phyloP scores from a whole-genome alignment of 2,329 filamentous ascomycete species.

The Phialemoniopsis sp. region DNA sequence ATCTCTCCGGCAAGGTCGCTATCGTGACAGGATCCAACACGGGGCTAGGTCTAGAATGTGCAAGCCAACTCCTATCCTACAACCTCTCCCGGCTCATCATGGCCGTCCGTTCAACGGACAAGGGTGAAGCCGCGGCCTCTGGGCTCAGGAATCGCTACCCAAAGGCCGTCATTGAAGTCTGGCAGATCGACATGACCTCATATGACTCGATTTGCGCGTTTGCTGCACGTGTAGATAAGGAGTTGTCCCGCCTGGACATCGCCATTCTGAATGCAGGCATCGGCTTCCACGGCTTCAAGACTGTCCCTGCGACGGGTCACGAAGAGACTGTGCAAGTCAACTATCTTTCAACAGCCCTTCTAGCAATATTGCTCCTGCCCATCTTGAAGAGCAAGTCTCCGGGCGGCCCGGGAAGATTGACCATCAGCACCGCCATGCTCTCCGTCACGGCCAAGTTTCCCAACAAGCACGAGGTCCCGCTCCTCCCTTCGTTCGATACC shows the following conservation, averaged over 20 bases:
- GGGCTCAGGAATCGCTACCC: conserved; percentile 3
- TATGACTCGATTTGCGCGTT: conserved; percentile 4
- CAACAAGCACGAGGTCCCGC: conserved; percentile 7
- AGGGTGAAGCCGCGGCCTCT: conserved; percentile 15
- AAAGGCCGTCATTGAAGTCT: conserved; percentile 3
- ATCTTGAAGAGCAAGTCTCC: conserved; percentile 21
- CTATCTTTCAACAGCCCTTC: conserved; percentile 43
- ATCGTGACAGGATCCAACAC: conserved; percentile 28
- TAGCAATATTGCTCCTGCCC: conserved; percentile 41
- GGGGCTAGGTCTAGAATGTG: conserved; percentile 27
- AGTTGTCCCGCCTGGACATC: conserved; percentile 3
- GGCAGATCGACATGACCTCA: conserved; percentile 7
- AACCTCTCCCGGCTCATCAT: conserved; percentile 26
- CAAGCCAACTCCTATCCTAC: conserved; percentile 23
- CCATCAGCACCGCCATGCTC: conserved; percentile 15
- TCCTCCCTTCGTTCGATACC: conserved; percentile 10
- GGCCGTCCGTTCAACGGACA: conserved; percentile 21
- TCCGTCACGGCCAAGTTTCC: conserved; percentile 13
- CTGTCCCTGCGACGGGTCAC: conserved; percentile 15
- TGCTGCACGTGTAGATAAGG: conserved; percentile 1
- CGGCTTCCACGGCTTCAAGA: neutral
- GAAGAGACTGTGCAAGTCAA: conserved; percentile 47
- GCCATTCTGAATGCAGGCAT: conserved; percentile 6
- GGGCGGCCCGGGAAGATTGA: conserved; percentile 5
- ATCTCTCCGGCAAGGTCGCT: conserved; percentile 13